Conservation (phyloP, 768 basidiomycete genomes). For the Amanita fuliginea region DNA sequence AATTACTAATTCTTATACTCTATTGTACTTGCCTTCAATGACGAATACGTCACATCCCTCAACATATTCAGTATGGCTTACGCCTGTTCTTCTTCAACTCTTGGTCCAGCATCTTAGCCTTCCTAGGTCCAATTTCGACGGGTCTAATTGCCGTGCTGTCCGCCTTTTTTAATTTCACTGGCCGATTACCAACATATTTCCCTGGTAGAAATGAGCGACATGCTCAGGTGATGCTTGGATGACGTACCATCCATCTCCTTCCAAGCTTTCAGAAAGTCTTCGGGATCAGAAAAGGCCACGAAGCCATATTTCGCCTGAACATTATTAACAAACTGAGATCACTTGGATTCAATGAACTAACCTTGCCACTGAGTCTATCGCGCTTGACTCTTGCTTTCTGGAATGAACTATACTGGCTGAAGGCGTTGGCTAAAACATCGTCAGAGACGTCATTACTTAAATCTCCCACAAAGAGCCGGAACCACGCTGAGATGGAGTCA, state of each 20-base stretch:
- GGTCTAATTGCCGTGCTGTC: conserved; percentile 77
- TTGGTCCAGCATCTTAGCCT: conserved; percentile 84
- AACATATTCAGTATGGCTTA: conserved; percentile 58
- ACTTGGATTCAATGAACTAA: conserved; percentile 17
- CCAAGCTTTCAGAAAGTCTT: conserved; percentile 97
- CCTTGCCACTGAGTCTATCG: conserved; percentile 91
- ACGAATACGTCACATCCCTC: background rate
- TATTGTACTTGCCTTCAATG: conserved; percentile 2
- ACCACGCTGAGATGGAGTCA: conserved; percentile 62
- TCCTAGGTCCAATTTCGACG: conserved; percentile 88
- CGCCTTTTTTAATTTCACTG: conserved; percentile 94
- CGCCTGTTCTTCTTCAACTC: conserved; percentile 85
- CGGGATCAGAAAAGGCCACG: conserved; percentile 95
- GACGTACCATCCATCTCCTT: conserved; percentile 96
- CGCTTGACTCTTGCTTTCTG: conserved; percentile 92
- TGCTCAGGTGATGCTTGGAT: background rate
- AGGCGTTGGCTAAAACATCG: conserved; percentile 86
- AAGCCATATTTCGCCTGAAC: conserved; percentile 90
- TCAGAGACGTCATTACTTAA: conserved; percentile 98
- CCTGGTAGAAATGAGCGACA: conserved; percentile 27
- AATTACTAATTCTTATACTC: conserved; percentile 2
- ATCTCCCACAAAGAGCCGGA: conserved; percentile 94
- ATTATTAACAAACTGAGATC: background rate
- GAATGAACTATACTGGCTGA: conserved; percentile 89
- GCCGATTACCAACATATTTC: conserved; percentile 97